These are phyloP conservation scores for Globomyces pollinis-pini DNA, from an alignment of 192 early-diverging fungal species.

Conservation along the genomic window DNA sequence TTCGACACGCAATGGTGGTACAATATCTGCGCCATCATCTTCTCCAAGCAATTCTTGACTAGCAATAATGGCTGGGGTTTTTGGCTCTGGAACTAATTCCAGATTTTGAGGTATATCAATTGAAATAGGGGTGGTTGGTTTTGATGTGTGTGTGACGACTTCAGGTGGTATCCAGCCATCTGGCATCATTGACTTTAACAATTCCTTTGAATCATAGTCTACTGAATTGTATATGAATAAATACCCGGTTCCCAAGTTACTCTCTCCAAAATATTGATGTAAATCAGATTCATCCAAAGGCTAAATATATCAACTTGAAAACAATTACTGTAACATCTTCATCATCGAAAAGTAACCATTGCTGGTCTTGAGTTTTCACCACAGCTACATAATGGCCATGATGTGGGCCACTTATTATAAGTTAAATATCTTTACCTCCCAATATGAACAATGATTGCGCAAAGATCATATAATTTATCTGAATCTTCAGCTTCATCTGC, in stretches of 20 bases:
- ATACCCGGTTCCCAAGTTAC: constrained; percentile 40
- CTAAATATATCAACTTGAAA: constrained; percentile 5
- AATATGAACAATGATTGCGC: constrained; percentile 89
- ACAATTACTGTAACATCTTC: constrained; percentile 80
- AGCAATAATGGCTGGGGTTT: neutral
- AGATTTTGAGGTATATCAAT: neutral
- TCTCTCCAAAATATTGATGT: constrained; percentile 43
- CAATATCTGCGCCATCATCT: neutral
- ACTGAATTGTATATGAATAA: constrained; percentile 41
- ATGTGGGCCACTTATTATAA: constrained; percentile 69
- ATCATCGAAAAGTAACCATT: constrained; percentile 96
- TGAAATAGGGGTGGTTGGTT: neutral
- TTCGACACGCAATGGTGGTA: neutral
- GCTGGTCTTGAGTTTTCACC: constrained; percentile 74
- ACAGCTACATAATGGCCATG: constrained; percentile 96
- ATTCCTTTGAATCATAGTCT: constrained; percentile 17
- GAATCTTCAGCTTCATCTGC: constrained; percentile 76
- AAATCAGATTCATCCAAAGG: constrained; percentile 36
- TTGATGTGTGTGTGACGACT: neutral
- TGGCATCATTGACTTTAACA: constrained; percentile 13
- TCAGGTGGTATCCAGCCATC: constrained; percentile 3
- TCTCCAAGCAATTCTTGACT: neutral
- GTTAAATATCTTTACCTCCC: constrained; percentile 54
- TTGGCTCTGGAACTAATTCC: neutral
- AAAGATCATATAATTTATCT: constrained; percentile 79